These are phyloP conservation scores for Ocimum tenuiflorum DNA, from an alignment of 257 asterid genomes.

Conservation along the genomic window DNA sequence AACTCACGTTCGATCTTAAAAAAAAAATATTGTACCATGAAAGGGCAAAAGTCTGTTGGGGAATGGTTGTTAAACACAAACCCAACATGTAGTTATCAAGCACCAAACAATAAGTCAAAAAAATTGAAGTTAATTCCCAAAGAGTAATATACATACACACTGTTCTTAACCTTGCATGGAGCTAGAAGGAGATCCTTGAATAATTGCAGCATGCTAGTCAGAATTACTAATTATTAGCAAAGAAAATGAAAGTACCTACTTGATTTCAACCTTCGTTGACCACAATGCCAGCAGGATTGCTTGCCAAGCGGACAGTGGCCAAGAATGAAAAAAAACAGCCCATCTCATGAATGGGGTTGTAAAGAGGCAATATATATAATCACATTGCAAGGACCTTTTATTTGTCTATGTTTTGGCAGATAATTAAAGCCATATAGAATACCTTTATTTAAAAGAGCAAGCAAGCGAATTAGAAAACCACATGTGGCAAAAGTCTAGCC, in stretches of 20 bases:
- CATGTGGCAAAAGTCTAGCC: slow-evolving; percentile 35
- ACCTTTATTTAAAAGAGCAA: slow-evolving; percentile 26
- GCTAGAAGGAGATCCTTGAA: slow-evolving; percentile 46
- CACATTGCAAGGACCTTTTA: slow-evolving; percentile 19
- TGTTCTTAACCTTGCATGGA: slow-evolving; percentile 42
- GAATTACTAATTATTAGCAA: slow-evolving; percentile 47
- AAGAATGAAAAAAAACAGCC: slow-evolving; percentile 42
- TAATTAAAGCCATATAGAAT: slow-evolving; percentile 21
- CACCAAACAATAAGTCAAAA: slow-evolving; percentile 29
- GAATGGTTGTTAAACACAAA: slow-evolving; percentile 41
- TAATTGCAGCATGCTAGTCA: slow-evolving; percentile 44
- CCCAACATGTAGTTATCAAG: slow-evolving; percentile 42
- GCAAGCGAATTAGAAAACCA: slow-evolving; percentile 40
- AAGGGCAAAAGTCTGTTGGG: slow-evolving; percentile 55
- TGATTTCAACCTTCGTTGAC: slow-evolving; percentile 79
- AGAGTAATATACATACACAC: slow-evolving; percentile 49
- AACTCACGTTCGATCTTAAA: slow-evolving; percentile 62
- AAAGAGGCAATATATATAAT: slow-evolving; percentile 28
- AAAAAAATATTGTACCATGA: slow-evolving; percentile 40
- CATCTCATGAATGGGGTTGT: slow-evolving; percentile 46
- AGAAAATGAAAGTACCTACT: slow-evolving; percentile 65
- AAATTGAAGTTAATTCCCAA: slow-evolving; percentile 27
- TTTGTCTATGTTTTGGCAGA: slow-evolving; percentile 15
- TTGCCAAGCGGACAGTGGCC: slow-evolving; percentile 77
- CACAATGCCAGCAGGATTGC: slow-evolving; percentile 68